Base-by-base conservation (phyloP, 1,284 basidiomycete genomes). In the Meripilus lineatus region DNA sequence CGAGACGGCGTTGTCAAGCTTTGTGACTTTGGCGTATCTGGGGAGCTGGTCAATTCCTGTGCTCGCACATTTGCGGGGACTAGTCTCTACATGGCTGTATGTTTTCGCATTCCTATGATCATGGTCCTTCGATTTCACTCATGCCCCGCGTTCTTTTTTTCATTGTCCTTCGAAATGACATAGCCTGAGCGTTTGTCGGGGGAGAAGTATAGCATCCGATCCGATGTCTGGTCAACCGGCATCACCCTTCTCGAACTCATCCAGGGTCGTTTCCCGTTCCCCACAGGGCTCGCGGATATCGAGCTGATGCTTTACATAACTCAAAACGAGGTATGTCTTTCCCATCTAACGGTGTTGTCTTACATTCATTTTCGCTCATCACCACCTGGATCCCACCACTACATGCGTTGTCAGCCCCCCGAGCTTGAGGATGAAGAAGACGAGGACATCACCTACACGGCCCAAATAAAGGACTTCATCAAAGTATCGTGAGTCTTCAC, bases 141-240 rank as follows among this genome's bases (percentile, higher is more conserved):
- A n/a, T 53, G 30, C 58, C 46, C 39, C 40, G 35, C 42, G 40
- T 40, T 40, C 38, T 15, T 15, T n/a, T n/a, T 24, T 51, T 25
- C 17, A 35, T 33, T 30, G 25, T 43, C 35, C 32, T 50, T 55
- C 37, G 42, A 45, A 46, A 40, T 44, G 49, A 25, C 57, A 24
- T 57, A 94, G 87, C 95, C 95, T 35, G 95, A 98, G 65, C 81
- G 95, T 40, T 93, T 98, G 55, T 83, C 81, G 44, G 93, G 93
- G 6, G 74, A 85, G 45, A 79, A 85, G 42, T 98, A 98, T 65
- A 89, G 88, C 22, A 96, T 97, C 61, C 84, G 88, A 42, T 91
- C 93, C 20, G 94, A 99, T 62, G 93, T 99, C n/a, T 99, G 94
- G 94, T 97, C 94, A 1, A 85, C 92, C 22, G 95, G 94, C 20